Evolutionary conservation across 2,329 filamentous ascomycete species (phyloP).

Genomic region (Fusarium succisae): DNA sequence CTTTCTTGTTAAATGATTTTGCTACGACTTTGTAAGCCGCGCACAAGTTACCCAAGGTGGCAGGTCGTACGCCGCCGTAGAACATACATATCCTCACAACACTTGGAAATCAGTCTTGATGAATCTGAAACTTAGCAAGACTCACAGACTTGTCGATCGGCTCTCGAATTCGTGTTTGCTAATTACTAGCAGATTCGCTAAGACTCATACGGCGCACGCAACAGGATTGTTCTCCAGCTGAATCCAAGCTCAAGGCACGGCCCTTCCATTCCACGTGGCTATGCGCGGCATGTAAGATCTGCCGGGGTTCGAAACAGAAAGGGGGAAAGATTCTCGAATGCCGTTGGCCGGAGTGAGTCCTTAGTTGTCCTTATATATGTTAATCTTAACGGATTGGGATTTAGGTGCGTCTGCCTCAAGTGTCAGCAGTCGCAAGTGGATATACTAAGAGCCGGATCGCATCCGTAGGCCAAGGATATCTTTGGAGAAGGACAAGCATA

Average conservation of each 20-base stretch:
- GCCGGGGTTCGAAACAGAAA: not conserved
- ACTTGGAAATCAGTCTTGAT: not conserved
- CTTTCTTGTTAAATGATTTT: not conserved
- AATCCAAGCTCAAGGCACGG: not conserved
- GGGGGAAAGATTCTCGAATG: not conserved
- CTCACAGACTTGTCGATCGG: not conserved
- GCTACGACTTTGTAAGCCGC: not conserved
- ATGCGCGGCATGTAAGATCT: not conserved
- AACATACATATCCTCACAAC: not conserved
- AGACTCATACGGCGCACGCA: not conserved
- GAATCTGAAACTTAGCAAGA: not conserved
- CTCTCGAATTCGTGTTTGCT: not conserved
- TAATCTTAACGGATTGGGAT: not conserved
- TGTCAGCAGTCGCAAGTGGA: not conserved
- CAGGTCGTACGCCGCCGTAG: not conserved
- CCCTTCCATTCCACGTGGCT: not conserved
- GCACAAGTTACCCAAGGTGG: not conserved
- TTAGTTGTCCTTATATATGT: not conserved
- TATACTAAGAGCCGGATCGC: not conserved
- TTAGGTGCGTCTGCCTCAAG: not conserved
- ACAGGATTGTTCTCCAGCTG: not conserved
- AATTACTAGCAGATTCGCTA: not conserved
- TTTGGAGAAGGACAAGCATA: not conserved
- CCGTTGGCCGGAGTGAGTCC: not conserved
- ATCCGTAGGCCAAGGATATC: not conserved